Evolutionary conservation across 192 early-diverging fungal genomes (phyloP), one percentile per base, ranked within the genome.

Genomic region (Allomyces javanicus): DNA sequence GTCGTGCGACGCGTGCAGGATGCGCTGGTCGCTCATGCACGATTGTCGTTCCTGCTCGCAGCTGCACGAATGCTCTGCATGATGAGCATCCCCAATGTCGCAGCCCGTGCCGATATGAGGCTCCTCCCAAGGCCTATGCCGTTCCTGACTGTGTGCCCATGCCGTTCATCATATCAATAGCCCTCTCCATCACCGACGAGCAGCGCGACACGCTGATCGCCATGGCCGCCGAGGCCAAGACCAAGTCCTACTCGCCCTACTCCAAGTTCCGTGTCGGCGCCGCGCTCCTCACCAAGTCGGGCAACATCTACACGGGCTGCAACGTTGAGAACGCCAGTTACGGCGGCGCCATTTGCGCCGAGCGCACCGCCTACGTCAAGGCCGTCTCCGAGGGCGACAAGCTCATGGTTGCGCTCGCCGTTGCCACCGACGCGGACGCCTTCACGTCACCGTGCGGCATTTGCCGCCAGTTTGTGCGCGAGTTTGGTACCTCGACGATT

Each of bases 271-370:
- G 50, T 21, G 50, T 58, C 4, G 50, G 50, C 50, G 50, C 50
- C 50, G 50, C 50, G 50, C 50, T 58, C 17, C 50, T 58, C 9
- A 58, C 50, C 17, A 14, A n/a, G 17, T 14, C 12, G 17, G 50
- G 50, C 50, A n/a, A 21, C 17, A 58, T 63, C 26, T 63, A 33
- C 62, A 3, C 26, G 24, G 81, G 82, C n/a, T 73, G 76, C 65
- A 84, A 84, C 63, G 78, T 84, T 23, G 82, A 84, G 69, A 82
- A 76, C 64, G 82, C 82, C 4, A 75, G 72, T 6, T 81, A 81
- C 66, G 81, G 70, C 12, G 69, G 74, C 14, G 67, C 75, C 44
- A 77, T 79, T 58, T 83, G 81, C 66, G 81, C 77, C 23, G 82
- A 83, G 67, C 72, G 79, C 11, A 83, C 82, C 7, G 82, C 79